Percentiles rank a stretch among this genome's conserved stretches.
These are phyloP conservation scores for maize (Zea mays) DNA, from an alignment of 176 grass and related monocot species.

Conservation along the genomic window Zm-B73-REFERENCE-NAM-5.0 NC_050105.1:91366001-91366500, in stretches of 20 bases:
- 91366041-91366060: neutral
- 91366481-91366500: constrained; percentile 66
- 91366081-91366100: constrained; percentile 12
- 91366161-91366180: neutral
- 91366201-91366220: constrained; percentile 20
- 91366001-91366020: constrained; percentile 21
- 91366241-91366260: constrained; percentile 11
- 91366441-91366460: constrained; percentile 12
- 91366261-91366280: neutral
- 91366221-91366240: constrained; percentile 8
- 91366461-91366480: constrained; percentile 61
- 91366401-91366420: constrained; percentile 17
- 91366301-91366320: neutral
- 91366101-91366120: neutral
- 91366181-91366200: neutral
- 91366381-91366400: constrained; percentile 11
- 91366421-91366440: neutral
- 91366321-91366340: neutral
- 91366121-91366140: neutral
- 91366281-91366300: constrained; percentile 6
- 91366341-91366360: neutral
- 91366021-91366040: neutral
- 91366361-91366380: neutral
- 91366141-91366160: neutral
- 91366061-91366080: neutral